Conservation (phyloP, 2,329 filamentous ascomycete genomes). For the Ceratocystis eucalypticola region DNA sequence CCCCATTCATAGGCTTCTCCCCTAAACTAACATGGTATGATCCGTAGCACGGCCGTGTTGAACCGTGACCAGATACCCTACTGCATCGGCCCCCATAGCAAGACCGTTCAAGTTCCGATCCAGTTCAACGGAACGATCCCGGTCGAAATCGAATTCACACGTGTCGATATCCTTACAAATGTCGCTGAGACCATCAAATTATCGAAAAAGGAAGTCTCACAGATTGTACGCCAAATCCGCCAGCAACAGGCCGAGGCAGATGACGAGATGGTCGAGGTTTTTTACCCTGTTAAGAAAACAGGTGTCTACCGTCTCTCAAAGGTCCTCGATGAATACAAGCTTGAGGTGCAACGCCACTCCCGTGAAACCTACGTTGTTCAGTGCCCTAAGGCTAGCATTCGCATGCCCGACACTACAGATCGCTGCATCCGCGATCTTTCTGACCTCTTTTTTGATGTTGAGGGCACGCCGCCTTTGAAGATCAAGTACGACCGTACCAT, state of each 20-base stretch:
- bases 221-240: conserved; percentile 54
- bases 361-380: conserved; percentile 72
- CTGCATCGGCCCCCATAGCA: conserved; percentile 56
- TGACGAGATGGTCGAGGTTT: conserved; percentile 50
- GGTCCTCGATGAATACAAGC: conserved; percentile 83
- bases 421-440: conserved; percentile 83
- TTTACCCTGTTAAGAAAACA: conserved; percentile 66
- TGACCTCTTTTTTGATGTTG: conserved; percentile 66
- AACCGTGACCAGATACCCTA: conserved; percentile 73
- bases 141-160: conserved; percentile 74
- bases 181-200: conserved; percentile 69
- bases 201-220: conserved; percentile 57
- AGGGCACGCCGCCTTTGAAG: conserved; percentile 79
- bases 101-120: conserved; percentile 59
- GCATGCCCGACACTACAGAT: conserved; percentile 45
- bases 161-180: conserved; percentile 70
- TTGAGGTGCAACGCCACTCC: conserved; percentile 68
- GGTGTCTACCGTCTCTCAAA: conserved; percentile 75
- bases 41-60: conserved; percentile 58
- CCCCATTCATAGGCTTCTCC: conserved; percentile 23
- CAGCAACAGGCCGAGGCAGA: conserved; percentile 51
- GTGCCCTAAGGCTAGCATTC: conserved; percentile 69
- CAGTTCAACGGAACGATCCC: conserved; percentile 89
- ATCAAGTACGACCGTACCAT: conserved; percentile 84
- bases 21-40: not conserved